Conservation (phyloP, 352 stramenopile genomes). For the Globisporangium nodosum region DNA sequence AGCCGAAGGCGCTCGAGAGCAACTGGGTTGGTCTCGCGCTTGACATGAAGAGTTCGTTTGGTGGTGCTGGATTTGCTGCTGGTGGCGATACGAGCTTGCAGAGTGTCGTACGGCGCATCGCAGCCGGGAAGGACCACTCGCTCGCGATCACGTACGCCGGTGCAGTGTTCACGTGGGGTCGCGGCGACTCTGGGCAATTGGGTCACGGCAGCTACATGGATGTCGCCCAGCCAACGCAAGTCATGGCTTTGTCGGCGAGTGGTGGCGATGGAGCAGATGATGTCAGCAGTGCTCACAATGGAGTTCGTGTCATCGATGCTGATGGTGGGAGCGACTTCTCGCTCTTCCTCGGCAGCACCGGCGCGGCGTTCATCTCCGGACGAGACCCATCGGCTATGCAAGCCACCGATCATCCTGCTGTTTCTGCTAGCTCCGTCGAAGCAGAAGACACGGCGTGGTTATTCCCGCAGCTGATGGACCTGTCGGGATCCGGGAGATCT, state of each 20-base stretch:
- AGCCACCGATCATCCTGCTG: neutral
- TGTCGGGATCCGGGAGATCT: constrained; percentile 15
- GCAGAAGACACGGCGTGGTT: constrained; percentile 14
- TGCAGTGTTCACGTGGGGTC: constrained; percentile 62
- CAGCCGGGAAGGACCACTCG: constrained; percentile 61
- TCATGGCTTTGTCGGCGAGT: constrained; percentile 37
- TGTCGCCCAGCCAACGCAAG: constrained; percentile 42
- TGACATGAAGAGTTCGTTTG: constrained; percentile 18
- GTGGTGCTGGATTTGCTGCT: constrained; percentile 25
- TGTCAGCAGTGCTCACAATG: constrained; percentile 1
- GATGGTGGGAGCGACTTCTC: constrained; percentile 35
- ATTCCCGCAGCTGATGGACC: constrained; percentile 17
- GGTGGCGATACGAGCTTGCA: constrained; percentile 14
- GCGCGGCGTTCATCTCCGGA: constrained; percentile 28
- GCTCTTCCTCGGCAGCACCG: constrained; percentile 28
- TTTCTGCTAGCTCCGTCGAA: neutral
- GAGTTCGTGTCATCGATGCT: constrained; percentile 20
- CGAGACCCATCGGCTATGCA: constrained; percentile 21
- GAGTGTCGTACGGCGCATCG: constrained; percentile 42
- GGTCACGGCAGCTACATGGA: constrained; percentile 65
- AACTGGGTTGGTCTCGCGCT: constrained; percentile 39
- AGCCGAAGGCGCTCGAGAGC: constrained; percentile 31
- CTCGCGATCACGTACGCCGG: constrained; percentile 50
- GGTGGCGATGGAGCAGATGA: neutral
- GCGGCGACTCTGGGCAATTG: constrained; percentile 57